A percentile compares a stretch with the other conserved stretches of the same genome.
Evolutionary conservation across 345 rosid genomes (phyloP).

Genomic region (Eucalyptus pauciflora): DNA sequence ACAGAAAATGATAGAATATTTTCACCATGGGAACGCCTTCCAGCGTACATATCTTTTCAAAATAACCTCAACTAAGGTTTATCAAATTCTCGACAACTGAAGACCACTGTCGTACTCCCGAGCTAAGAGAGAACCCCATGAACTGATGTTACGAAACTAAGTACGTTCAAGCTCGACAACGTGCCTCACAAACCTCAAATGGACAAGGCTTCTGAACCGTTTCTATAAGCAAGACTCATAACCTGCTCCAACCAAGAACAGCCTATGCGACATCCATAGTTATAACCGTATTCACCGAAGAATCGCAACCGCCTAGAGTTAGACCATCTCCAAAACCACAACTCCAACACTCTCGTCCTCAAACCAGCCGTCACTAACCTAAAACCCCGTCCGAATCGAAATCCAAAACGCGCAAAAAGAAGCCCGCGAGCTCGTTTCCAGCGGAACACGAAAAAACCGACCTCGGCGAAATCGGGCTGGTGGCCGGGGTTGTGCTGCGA

Average conservation of each 20-base stretch:
- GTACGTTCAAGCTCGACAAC: neutral
- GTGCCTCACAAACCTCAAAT: neutral
- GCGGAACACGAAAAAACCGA: neutral
- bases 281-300: neutral
- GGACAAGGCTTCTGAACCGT: neutral
- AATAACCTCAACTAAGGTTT: neutral
- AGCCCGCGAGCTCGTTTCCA: neutral
- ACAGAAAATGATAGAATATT: neutral
- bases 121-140: neutral
- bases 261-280: neutral
- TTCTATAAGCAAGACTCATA: neutral
- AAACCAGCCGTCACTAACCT: neutral
- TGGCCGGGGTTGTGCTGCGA: slow-evolving; percentile 97
- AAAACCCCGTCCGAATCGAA: neutral
- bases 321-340: neutral
- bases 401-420: neutral
- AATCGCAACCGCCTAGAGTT: neutral
- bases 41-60: neutral
- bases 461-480: slow-evolving; percentile 93
- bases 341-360: neutral
- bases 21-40: neutral
- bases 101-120: neutral
- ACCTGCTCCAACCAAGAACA: neutral
- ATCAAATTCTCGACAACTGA: neutral
- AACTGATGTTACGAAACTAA: neutral